phyloP scores from a whole-genome alignment of 2,329 filamentous ascomycete genomes.

The Epichloe baconii region DNA sequence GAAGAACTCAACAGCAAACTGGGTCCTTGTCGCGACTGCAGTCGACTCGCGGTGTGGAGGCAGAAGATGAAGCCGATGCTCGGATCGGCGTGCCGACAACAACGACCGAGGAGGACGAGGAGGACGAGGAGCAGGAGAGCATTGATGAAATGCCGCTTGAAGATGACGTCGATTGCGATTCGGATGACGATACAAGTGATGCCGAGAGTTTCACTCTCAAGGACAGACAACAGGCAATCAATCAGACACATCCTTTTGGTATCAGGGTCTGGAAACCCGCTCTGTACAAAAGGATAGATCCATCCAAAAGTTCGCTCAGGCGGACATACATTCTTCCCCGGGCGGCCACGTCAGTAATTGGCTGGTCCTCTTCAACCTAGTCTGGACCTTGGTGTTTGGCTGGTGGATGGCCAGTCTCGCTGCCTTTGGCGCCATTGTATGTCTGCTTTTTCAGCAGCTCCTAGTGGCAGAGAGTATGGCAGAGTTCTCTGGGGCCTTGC shows the following conservation, averaged over 20 bases:
- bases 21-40: conserved; percentile 28
- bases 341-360: conserved; percentile 75
- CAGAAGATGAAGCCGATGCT: conserved; percentile 12
- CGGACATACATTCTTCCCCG: conserved; percentile 90
- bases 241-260: conserved; percentile 96
- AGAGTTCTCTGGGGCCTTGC: conserved; percentile 72
- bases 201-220: conserved; percentile 96
- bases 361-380: conserved; percentile 75
- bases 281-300: conserved; percentile 95
- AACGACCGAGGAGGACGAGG: conserved; percentile 11
- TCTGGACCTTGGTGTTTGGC: conserved; percentile 86
- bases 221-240: conserved; percentile 94
- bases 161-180: conserved; percentile 44
- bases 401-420: conserved; percentile 87
- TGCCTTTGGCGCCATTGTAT: conserved; percentile 60
- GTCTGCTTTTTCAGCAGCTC: conserved; percentile 64
- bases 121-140: conserved; percentile 14
- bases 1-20: conserved; percentile 18
- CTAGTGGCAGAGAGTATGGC: conserved; percentile 77
- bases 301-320: conserved; percentile 90
- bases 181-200: conserved; percentile 67
- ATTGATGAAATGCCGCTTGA: conserved; percentile 30
- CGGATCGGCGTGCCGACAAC: conserved; percentile 7
- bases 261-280: conserved; percentile 99
- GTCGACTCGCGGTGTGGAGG: conserved; percentile 17